A percentile compares a stretch with the other conserved stretches of the same genome.
These are phyloP conservation scores for Brasenia schreberi DNA, from an alignment of 164 flowering plant genomes.

Conservation along the genomic window DNA sequence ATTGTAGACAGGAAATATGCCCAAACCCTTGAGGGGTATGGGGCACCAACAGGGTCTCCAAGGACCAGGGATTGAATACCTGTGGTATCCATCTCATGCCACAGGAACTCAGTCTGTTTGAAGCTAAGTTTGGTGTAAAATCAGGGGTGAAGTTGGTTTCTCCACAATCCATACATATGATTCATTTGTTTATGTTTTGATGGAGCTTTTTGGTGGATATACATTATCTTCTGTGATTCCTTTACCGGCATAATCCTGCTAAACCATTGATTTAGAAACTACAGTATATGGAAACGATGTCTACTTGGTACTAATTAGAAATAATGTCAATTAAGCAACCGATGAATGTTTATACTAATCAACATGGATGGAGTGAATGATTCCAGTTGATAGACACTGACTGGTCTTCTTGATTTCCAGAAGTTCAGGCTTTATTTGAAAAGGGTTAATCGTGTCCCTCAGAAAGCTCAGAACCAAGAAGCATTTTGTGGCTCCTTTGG, in stretches of 20 bases:
- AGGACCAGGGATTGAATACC: too few species aligned
- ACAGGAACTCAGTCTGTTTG: too few species aligned
- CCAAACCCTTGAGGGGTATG: too few species aligned
- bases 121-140: too few species aligned
- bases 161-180: too few species aligned
- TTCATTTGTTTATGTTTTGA: neutral
- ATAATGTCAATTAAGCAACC: neutral
- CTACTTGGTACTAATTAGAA: neutral
- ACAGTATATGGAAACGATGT: neutral
- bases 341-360: neutral
- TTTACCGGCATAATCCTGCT: too few species aligned
- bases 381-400: neutral
- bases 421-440: conserved; percentile 74
- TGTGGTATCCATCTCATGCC: too few species aligned
- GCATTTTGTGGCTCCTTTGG: conserved; percentile 35
- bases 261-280: too few species aligned
- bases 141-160: too few species aligned
- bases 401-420: conserved; percentile 20
- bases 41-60: too few species aligned
- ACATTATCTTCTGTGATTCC: too few species aligned
- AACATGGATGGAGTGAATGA: neutral
- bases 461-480: conserved; percentile 48
- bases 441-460: conserved; percentile 51
- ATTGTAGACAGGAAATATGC: too few species aligned
- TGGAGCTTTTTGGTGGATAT: neutral